Percentiles rank a stretch among this genome's conserved stretches.
Conservation (phyloP, 176 grass and related monocot species). For the Zizania latifolia region DNA sequence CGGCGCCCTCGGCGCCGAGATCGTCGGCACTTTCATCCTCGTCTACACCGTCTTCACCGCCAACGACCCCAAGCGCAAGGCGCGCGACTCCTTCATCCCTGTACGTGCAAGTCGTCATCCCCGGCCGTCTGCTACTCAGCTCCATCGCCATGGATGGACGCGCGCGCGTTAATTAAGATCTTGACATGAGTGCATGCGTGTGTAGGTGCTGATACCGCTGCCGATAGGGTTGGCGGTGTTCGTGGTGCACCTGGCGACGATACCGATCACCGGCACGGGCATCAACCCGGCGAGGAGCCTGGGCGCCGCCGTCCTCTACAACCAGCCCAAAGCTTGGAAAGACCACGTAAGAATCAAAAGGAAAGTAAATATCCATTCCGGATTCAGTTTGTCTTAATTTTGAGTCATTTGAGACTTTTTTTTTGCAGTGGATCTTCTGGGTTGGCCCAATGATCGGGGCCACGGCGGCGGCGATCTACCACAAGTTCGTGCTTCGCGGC, state of each 20-base stretch:
- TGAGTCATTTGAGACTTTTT: too few species aligned
- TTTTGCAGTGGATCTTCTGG: slow-evolving; percentile 87
- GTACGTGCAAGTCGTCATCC: slow-evolving; percentile 14
- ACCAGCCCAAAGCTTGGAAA: slow-evolving; percentile 48
- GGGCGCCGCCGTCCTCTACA: slow-evolving; percentile 67
- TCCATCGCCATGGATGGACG: not conserved
- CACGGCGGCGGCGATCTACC: slow-evolving; percentile 52
- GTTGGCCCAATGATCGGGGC: slow-evolving; percentile 68
- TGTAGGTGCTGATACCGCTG: slow-evolving; percentile 65
- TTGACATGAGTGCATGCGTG: too few species aligned
- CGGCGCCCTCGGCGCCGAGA: slow-evolving; percentile 52
- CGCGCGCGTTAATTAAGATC: too few species aligned
- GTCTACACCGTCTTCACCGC: slow-evolving; percentile 76
- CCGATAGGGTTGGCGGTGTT: slow-evolving; percentile 89
- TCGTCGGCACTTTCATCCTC: slow-evolving; percentile 78
- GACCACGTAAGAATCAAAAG: slow-evolving; percentile 45
- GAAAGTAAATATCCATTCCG: not conserved
- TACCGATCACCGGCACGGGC: slow-evolving; percentile 83
- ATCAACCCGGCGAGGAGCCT: slow-evolving; percentile 94
- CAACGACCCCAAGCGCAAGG: slow-evolving; percentile 66
- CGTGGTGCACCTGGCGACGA: slow-evolving; percentile 79
- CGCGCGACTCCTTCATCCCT: slow-evolving; percentile 55
- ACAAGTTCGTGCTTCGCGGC: slow-evolving; percentile 57
- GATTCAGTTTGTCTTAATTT: not conserved
- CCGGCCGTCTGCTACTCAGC: too few species aligned